These are phyloP conservation scores for Fusarium pseudoanthophilum DNA, from an alignment of 2,329 filamentous ascomycete genomes.

Conservation along the genomic window DNA sequence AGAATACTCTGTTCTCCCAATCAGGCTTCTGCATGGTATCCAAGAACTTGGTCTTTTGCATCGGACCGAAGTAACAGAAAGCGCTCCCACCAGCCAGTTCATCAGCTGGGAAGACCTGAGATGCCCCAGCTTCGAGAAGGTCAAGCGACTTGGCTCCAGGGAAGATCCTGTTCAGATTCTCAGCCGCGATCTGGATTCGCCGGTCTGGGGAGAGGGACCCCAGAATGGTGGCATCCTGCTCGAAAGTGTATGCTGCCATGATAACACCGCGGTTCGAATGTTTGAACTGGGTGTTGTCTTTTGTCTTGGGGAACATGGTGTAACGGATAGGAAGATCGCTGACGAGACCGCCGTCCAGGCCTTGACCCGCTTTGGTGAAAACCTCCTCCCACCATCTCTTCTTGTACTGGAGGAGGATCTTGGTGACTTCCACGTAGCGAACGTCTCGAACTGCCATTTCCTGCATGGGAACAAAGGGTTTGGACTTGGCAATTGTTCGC, in stretches of 20 bases:
- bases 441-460: background rate
- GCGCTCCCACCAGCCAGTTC: background rate
- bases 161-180: background rate
- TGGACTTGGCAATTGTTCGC: background rate
- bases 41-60: conserved; percentile 1
- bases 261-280: background rate
- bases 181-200: background rate
- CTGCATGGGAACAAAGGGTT: background rate
- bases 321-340: background rate
- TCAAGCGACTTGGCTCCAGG: background rate
- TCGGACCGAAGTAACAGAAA: background rate
- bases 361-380: background rate
- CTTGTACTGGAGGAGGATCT: background rate
- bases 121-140: background rate
- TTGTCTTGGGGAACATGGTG: background rate
- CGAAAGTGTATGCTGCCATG: background rate
- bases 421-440: background rate
- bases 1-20: background rate
- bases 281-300: background rate
- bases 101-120: background rate
- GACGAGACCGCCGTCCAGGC: background rate
- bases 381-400: background rate
- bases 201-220: background rate
- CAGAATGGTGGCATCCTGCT: background rate
- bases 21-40: background rate